phyloP scores from a whole-genome alignment of 805 yeast species.

The Wilhelminamyces savonicus region DNA sequence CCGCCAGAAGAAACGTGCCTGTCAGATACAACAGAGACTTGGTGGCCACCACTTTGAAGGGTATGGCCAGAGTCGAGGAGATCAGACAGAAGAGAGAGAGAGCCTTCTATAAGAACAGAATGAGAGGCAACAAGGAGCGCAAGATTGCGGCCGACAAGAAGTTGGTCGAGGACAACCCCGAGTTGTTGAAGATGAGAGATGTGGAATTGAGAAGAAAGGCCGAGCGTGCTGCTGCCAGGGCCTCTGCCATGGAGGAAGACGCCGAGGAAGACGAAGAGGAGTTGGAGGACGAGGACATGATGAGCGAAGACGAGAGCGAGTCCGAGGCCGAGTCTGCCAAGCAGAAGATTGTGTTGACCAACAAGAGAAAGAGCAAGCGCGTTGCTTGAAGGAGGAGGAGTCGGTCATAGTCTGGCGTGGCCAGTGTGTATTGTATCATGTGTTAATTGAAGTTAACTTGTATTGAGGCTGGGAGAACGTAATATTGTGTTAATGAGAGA shows the following conservation, averaged over 20 bases:
- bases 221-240: slow-evolving; percentile 63
- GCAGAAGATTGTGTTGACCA: slow-evolving; percentile 57
- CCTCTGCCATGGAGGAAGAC: slow-evolving; percentile 39
- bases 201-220: slow-evolving; percentile 78
- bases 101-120: slow-evolving; percentile 98
- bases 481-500: no score
- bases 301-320: slow-evolving; percentile 40
- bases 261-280: slow-evolving; percentile 30
- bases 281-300: slow-evolving; percentile 36
- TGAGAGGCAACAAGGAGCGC: slow-evolving; percentile 93
- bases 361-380: slow-evolving; percentile 39
- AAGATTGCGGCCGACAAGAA: slow-evolving; percentile 81
- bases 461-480: no score
- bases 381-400: no score
- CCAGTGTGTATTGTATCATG: no score
- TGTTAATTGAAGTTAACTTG: no score
- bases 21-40: slow-evolving; percentile 96
- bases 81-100: slow-evolving; percentile 94
- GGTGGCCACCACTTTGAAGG: slow-evolving; percentile 88
- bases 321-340: slow-evolving; percentile 42
- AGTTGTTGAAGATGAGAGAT: slow-evolving; percentile 84
- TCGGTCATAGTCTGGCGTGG: no score
- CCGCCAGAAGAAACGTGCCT: slow-evolving; percentile 96
- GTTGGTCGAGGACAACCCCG: slow-evolving; percentile 84
- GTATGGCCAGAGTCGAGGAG: slow-evolving; percentile 94